Evolutionary conservation across 2,329 filamentous ascomycete species (phyloP), one percentile per base, ranked within the genome.

Genomic region (Colletotrichum gloeosporioides): DNA sequence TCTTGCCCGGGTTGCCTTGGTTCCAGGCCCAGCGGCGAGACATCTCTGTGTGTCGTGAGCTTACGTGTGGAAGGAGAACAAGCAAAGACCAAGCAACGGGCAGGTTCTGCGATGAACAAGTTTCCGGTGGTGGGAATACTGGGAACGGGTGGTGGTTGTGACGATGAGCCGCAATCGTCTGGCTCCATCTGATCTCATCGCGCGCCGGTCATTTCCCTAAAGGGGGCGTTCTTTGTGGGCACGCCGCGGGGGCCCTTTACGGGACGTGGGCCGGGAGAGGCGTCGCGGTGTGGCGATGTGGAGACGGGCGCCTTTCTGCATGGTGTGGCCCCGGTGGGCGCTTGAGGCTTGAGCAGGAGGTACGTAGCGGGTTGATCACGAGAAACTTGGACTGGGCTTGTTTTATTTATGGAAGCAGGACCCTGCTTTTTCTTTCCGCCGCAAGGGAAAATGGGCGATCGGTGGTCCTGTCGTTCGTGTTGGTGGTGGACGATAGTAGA

Each of bases 171-270:
- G 67, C 71, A 44, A 44, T 49, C 59, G 32, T 44, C 59, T 18
- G 29, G n/a, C 61, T 57, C 32, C 55, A 49, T 53, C 59, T 73
- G 73, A 76, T 76, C 70, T 73, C 70, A 76, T 69, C 68, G 61
- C 8, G 25, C 34, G 70, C 44, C 57, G 34, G 70, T 73, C 73
- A 76, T 69, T 61, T 64, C 44, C 70, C 44, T 34, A 69, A 25
- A 18, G 27, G 44, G 31, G 32, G n/a, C 29, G 31, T 8, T 25
- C 18, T 13, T 49, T 22, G 44, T 34, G 59, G 57, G 13, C 57
- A 12, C 18, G 29, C 8, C 27, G 27, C 12, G 27, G 53, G 27
- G 39, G 36, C 7, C 39, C 25, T 7, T 31, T 29, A n/a, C 36
- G 12, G 36, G 27, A 29, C 18, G 15, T 29, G 27, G 22, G 29